Percentiles rank a stretch among this genome's conserved stretches.
phyloP scores from a whole-genome alignment of 1,284 basidiomycete genomes.

The Agroathelia rolfsii region DNA sequence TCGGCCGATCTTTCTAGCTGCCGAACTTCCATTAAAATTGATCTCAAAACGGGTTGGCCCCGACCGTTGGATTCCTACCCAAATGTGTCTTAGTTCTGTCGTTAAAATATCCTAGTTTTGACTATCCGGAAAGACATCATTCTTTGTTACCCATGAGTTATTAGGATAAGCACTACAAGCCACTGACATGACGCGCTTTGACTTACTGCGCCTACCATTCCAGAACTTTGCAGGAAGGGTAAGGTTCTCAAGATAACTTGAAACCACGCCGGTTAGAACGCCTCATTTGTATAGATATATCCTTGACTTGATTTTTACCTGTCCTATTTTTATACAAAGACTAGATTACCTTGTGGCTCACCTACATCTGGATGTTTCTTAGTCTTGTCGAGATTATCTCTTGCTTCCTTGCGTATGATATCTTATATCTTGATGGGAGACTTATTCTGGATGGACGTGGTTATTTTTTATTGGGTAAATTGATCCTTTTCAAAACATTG shows the following conservation, averaged over 20 bases:
- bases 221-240: conserved; percentile 51
- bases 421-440: conserved; percentile 50
- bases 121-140: conserved; percentile 44
- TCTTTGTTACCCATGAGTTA: conserved; percentile 34
- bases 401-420: conserved; percentile 57
- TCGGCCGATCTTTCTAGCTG: conserved; percentile 46
- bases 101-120: conserved; percentile 56
- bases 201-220: conserved; percentile 14
- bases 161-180: conserved; percentile 25
- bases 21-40: conserved; percentile 62
- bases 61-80: conserved; percentile 61
- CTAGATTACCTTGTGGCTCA: conserved; percentile 54
- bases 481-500: no score
- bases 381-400: conserved; percentile 41
- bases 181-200: not conserved
- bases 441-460: conserved; percentile 50
- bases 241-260: conserved; percentile 21
- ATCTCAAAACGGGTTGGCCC: conserved; percentile 63
- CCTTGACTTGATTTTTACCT: conserved; percentile 55
- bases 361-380: conserved; percentile 60
- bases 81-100: no score
- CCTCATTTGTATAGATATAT: conserved; percentile 31
- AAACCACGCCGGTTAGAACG: conserved; percentile 4
- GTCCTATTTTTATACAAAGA: conserved; percentile 62
- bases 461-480: no score